Conservation (phyloP, 2,329 filamentous ascomycete genomes). For the Keithomyces neogunnii region DNA sequence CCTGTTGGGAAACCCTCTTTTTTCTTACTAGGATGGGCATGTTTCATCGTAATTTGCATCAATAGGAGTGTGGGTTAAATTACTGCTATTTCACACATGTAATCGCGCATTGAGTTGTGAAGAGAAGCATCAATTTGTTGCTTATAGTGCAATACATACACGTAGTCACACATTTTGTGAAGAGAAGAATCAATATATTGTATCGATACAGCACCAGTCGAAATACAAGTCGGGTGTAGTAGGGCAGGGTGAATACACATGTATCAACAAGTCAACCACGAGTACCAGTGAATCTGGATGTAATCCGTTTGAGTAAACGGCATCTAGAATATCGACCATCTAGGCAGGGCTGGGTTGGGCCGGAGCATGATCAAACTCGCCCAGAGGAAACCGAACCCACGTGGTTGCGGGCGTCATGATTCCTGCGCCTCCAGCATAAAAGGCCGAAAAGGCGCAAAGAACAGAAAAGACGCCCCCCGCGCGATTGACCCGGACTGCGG, state of each 20-base stretch:
- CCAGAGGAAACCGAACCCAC: constrained; percentile 31
- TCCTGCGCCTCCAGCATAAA: constrained; percentile 31
- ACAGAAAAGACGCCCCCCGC: constrained; percentile 29
- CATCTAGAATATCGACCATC: not conserved
- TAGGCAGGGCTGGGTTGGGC: not conserved
- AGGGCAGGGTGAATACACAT: too few relatives aligned
- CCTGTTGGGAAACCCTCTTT: not conserved
- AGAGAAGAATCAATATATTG: too few relatives aligned
- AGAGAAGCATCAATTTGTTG: too few relatives aligned
- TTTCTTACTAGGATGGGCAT: not conserved
- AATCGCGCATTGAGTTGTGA: too few relatives aligned
- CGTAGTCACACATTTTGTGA: too few relatives aligned
- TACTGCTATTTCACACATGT: too few relatives aligned
- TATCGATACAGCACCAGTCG: too few relatives aligned
- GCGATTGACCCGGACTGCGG: constrained; percentile 36
- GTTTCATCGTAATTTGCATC: not conserved
- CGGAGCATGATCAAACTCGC: constrained; percentile 18
- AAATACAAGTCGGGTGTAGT: too few relatives aligned
- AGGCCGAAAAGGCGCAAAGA: constrained; percentile 26
- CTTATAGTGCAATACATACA: too few relatives aligned
- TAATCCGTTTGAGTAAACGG: not conserved
- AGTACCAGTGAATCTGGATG: too few relatives aligned
- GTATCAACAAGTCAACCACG: too few relatives aligned
- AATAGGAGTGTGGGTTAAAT: not conserved
- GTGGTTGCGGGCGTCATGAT: constrained; percentile 33